phyloP scores from a whole-genome alignment of 2,329 filamentous ascomycete species.

The Beauveria medogensis region DNA sequence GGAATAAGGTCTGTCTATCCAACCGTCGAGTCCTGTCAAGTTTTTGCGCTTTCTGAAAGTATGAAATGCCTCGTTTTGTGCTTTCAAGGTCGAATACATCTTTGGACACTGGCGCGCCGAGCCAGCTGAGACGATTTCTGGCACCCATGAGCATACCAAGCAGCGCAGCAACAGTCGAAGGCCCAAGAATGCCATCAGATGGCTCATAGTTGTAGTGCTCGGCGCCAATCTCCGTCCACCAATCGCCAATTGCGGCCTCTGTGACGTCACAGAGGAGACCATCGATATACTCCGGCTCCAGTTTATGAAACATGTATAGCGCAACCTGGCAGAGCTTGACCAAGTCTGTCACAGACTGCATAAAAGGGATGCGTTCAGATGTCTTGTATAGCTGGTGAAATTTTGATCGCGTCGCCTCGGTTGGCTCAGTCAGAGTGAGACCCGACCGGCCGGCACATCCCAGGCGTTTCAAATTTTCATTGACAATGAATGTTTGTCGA shows the following conservation, averaged over 20 bases:
- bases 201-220: slow-evolving; percentile 92
- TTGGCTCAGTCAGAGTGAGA: slow-evolving; percentile 70
- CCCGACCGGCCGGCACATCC: slow-evolving; percentile 87
- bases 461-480: slow-evolving; percentile 85
- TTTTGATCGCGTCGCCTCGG: slow-evolving; percentile 76
- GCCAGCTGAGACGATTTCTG: slow-evolving; percentile 79
- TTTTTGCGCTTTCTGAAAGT: slow-evolving; percentile 86
- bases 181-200: slow-evolving; percentile 83
- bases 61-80: slow-evolving; percentile 74
- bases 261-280: slow-evolving; percentile 90
- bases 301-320: slow-evolving; percentile 76
- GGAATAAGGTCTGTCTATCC: slow-evolving; percentile 74
- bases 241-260: slow-evolving; percentile 81
- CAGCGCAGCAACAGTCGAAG: slow-evolving; percentile 81
- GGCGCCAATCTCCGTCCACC: slow-evolving; percentile 91
- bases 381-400: slow-evolving; percentile 87
- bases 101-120: slow-evolving; percentile 75
- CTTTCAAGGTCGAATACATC: slow-evolving; percentile 81
- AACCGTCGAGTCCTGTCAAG: slow-evolving; percentile 69
- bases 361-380: slow-evolving; percentile 71
- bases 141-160: slow-evolving; percentile 85
- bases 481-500: slow-evolving; percentile 80
- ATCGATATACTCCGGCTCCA: slow-evolving; percentile 84
- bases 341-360: slow-evolving; percentile 74
- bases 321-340: slow-evolving; percentile 89